Evolutionary conservation across 2,329 filamentous ascomycete species (phyloP).

Genomic region (Sporothrix schenckii): DNA sequence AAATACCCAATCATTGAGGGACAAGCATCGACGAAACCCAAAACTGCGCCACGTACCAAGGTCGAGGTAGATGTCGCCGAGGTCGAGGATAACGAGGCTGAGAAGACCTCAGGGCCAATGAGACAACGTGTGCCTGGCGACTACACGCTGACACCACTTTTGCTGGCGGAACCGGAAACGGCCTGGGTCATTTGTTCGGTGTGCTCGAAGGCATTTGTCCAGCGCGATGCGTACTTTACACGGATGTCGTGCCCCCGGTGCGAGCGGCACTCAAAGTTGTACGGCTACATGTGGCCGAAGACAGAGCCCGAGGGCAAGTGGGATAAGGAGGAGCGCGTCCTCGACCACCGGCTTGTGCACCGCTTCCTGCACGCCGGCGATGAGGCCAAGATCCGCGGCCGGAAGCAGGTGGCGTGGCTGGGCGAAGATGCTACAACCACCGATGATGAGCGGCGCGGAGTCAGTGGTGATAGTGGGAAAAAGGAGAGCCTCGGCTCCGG

Average conservation of each 20-base stretch:
- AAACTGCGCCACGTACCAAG: neutral
- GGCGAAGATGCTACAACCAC: neutral
- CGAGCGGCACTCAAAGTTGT: conserved; percentile 92
- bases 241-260: conserved; percentile 85
- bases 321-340: conserved; percentile 71
- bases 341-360: conserved; percentile 86
- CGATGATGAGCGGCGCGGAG: neutral
- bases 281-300: conserved; percentile 95
- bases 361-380: conserved; percentile 76
- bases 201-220: conserved; percentile 81
- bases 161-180: conserved; percentile 73
- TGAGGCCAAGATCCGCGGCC: conserved; percentile 60
- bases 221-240: conserved; percentile 84
- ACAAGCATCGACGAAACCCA: neutral
- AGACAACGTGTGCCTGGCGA: conserved; percentile 65
- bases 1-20: neutral
- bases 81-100: neutral
- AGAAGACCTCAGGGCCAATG: neutral
- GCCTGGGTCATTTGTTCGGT: conserved; percentile 89
- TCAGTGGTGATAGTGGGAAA: neutral
- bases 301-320: conserved; percentile 76
- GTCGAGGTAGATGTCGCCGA: neutral
- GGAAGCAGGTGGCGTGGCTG: conserved; percentile 34
- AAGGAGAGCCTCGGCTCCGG: conserved; percentile 32
- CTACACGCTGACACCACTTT: conserved; percentile 77